Evolutionary conservation across 2,329 filamentous ascomycete species (phyloP).

Genomic region (Tolypocladium paradoxum): DNA sequence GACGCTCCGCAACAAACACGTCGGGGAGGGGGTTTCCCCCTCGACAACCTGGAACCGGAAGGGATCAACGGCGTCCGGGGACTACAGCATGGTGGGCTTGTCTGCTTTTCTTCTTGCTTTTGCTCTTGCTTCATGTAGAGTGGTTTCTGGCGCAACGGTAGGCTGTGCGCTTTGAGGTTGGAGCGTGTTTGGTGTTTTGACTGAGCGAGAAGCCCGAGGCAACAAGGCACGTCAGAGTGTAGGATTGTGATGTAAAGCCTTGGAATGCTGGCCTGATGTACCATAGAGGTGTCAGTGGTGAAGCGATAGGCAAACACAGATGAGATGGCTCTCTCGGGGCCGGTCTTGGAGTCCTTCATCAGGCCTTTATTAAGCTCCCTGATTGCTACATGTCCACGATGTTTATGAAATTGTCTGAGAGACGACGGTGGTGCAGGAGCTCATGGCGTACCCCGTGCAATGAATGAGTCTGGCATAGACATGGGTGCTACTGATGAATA

Average conservation of each 20-base stretch:
- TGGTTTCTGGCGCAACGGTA: neutral
- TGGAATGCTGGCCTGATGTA: neutral
- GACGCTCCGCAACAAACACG: neutral
- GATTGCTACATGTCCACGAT: neutral
- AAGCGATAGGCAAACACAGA: neutral
- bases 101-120: neutral
- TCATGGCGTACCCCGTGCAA: neutral
- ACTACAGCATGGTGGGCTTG: neutral
- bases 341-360: neutral
- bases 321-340: neutral
- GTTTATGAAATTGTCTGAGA: neutral
- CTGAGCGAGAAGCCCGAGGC: neutral
- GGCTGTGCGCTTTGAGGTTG: neutral
- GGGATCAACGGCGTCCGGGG: neutral
- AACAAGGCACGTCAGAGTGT: neutral
- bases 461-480: neutral
- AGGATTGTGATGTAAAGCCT: neutral
- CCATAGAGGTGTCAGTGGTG: neutral
- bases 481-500: neutral
- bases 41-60: neutral
- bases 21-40: neutral
- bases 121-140: neutral
- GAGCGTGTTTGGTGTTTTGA: neutral
- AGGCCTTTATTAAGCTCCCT: neutral
- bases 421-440: no score